Evolutionary conservation across 352 stramenopile species (phyloP).

Genomic region (Phytophthora crassamura): DNA sequence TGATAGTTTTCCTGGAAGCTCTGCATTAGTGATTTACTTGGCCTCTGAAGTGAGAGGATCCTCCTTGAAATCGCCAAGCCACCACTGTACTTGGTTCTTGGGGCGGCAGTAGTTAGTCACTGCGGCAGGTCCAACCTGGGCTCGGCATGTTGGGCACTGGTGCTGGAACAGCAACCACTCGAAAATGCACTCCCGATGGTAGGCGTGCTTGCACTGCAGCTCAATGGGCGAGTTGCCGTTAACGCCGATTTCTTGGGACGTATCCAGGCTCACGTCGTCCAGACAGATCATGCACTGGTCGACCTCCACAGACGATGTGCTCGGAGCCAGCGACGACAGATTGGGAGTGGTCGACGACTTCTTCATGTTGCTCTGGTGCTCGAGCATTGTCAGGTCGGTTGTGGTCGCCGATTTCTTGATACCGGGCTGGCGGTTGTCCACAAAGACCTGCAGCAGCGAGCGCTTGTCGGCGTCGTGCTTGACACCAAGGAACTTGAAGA

Average conservation of each 20-base stretch:
- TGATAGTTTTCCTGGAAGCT: neutral
- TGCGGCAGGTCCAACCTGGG: conserved; percentile 42
- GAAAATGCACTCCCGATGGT: conserved; percentile 65
- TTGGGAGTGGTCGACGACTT: conserved; percentile 37
- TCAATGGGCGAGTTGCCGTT: conserved; percentile 34
- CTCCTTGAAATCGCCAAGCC: conserved; percentile 60
- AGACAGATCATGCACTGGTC: conserved; percentile 62
- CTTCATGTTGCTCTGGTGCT: conserved; percentile 36
- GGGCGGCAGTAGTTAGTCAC: conserved; percentile 57
- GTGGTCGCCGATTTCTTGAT: conserved; percentile 42
- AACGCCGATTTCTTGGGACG: conserved; percentile 19
- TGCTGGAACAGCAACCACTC: conserved; percentile 67
- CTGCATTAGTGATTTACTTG: conserved; percentile 11
- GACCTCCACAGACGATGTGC: conserved; percentile 18
- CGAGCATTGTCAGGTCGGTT: conserved; percentile 37
- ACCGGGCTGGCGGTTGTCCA: conserved; percentile 54
- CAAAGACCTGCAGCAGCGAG: conserved; percentile 71
- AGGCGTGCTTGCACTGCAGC: conserved; percentile 60
- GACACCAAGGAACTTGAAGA: conserved; percentile 73
- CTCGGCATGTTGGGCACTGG: conserved; percentile 62
- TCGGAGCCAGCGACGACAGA: conserved; percentile 31
- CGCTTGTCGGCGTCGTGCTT: conserved; percentile 57
- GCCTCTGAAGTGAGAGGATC: conserved; percentile 35
- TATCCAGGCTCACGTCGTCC: conserved; percentile 43
- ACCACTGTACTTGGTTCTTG: conserved; percentile 68